phyloP scores from a whole-genome alignment of 257 asterid genomes.

The Nicotiana knightiana region DNA sequence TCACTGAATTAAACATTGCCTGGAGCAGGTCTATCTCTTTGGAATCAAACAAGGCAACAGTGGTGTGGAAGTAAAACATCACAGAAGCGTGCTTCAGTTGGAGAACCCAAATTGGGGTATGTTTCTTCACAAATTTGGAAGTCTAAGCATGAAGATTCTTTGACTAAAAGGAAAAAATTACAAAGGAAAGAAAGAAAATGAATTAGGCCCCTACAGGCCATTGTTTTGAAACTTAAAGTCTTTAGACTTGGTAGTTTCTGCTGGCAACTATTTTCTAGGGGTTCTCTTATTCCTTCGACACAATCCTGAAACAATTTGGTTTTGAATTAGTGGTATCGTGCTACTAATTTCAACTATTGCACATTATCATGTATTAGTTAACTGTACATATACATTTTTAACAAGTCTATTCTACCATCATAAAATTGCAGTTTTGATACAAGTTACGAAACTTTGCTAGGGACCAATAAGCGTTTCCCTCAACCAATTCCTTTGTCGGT shows the following conservation, averaged over 20 bases:
- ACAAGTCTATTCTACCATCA: neutral
- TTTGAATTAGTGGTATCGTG: neutral
- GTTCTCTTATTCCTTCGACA: neutral
- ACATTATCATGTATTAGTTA: neutral
- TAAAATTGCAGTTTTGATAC: conserved; percentile 58
- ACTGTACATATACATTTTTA: neutral
- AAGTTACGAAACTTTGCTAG: conserved; percentile 72
- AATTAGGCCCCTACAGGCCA: neutral
- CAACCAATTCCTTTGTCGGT: conserved; percentile 77
- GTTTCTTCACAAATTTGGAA: conserved; percentile 2
- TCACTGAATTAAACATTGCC: neutral
- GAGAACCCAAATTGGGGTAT: conserved; percentile 64
- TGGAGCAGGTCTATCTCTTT: conserved; percentile 69
- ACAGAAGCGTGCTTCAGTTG: conserved; percentile 30
- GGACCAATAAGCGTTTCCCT: conserved; percentile 73
- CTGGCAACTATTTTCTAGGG: neutral
- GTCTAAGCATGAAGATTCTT: neutral
- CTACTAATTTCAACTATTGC: neutral
- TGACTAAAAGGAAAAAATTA: neutral
- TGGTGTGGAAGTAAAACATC: conserved; percentile 72
- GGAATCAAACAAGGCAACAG: conserved; percentile 86
- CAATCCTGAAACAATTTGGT: neutral
- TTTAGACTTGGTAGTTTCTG: neutral
- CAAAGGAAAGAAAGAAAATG: neutral
- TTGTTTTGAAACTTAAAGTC: neutral